Evolutionary conservation across 768 basidiomycete species (phyloP), one percentile per base, ranked within the genome.

Genomic region (Steccherinum ochraceum): DNA sequence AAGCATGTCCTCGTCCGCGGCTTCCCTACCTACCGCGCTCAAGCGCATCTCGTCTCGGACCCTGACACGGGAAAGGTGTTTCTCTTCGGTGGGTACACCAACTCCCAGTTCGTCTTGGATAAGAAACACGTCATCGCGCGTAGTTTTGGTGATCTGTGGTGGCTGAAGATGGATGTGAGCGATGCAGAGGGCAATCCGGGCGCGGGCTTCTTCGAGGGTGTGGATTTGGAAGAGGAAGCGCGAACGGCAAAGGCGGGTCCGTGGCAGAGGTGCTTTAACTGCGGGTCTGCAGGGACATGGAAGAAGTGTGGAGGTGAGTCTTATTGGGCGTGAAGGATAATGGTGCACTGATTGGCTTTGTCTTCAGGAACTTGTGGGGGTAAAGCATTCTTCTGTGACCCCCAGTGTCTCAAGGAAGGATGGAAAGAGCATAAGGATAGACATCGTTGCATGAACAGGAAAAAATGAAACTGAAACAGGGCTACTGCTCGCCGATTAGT

Each of bases 11-110:
- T 75, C 20, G 69, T 69, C 0, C 62, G 64, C n/a, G 71, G 69
- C 10, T 72, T 73, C 62, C 72, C 72, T 1, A 72, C 68, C 2
- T 73, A 73, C 49, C 69, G 72, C 43, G 68, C 67, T 1, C 64
- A 67, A 35, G 54, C 68, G 1, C 54, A 61, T 21, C 65, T 73
- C 26, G 42, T 67, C 35, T 57, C 64, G 12, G 71, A 73, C 53
- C 58, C 68, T 16, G 56, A 51, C n/a, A 68, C 67, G 12, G 70
- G 72, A 1, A 65, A 64, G 46, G 65, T 59, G 4, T 73, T 65
- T 56, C 59, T 71, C 13, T 72, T 68, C 40, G 69, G 71, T 19
- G 72, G 72, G 2, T 73, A 72, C 59, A 69, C 68, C 25, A 74
- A 71, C 58, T 62, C 61, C 18, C 61, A 69, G 42, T 72, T 60